phyloP scores from a whole-genome alignment of 192 early-diverging fungal species.

The Entomortierella beljakovae region DNA sequence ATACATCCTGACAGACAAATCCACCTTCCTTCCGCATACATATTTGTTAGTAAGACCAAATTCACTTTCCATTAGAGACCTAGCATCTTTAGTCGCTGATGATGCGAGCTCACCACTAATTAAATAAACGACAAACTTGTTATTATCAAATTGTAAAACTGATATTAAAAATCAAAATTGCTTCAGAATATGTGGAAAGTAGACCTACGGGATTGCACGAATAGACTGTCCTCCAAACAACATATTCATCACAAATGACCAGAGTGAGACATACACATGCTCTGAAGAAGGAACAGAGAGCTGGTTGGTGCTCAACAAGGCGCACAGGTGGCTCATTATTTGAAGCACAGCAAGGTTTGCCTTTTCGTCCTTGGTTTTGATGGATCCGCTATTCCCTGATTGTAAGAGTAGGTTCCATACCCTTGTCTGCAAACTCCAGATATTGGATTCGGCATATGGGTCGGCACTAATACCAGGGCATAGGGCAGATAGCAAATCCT shows the following conservation, averaged over 20 bases:
- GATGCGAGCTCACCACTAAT: constrained; percentile 8
- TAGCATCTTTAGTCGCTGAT: background rate
- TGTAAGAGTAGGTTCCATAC: constrained; percentile 10
- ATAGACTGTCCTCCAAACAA: background rate
- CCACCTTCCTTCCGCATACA: constrained; percentile 15
- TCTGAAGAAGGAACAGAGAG: constrained; percentile 7
- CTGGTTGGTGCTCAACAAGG: constrained; percentile 7
- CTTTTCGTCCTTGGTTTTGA: no score
- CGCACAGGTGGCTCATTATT: constrained; percentile 9
- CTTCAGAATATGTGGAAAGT: no score
- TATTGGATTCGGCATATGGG: constrained; percentile 3
- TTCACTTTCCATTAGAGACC: constrained; percentile 1
- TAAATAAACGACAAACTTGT: no score
- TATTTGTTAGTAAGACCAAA: constrained; percentile 11
- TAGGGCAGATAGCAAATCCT: constrained; percentile 3
- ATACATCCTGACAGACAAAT: constrained; percentile 7
- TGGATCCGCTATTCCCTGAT: background rate
- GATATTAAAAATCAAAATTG: no score
- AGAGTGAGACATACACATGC: constrained; percentile 7
- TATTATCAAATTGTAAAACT: no score
- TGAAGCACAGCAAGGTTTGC: background rate
- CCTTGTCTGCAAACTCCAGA: background rate
- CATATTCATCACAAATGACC: background rate
- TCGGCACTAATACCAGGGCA: constrained; percentile 6
- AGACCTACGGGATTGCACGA: constrained; percentile 14